Percentiles rank a stretch among this genome's conserved stretches.
Evolutionary conservation across 2,329 filamentous ascomycete species (phyloP).

Genomic region (Emmonsiellopsis sp.): DNA sequence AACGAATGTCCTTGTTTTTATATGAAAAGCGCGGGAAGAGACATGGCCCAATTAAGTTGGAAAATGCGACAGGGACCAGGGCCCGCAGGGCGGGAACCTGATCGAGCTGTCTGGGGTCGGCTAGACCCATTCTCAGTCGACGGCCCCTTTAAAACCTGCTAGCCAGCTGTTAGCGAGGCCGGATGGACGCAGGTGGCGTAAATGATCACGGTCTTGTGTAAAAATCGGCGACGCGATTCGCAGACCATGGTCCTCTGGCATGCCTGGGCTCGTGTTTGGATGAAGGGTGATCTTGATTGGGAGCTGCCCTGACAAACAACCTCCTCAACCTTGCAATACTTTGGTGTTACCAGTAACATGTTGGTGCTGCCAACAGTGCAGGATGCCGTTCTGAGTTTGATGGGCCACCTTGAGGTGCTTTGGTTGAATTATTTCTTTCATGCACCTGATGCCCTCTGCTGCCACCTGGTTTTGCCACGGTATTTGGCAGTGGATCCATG

Average conservation of each 20-base stretch:
- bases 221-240: background rate
- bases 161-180: background rate
- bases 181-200: background rate
- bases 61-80: background rate
- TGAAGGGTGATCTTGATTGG: background rate
- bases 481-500: background rate
- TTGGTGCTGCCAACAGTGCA: too few relatives aligned
- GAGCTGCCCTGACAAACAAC: too few relatives aligned
- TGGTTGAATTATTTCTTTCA: too few relatives aligned
- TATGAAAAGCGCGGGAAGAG: background rate
- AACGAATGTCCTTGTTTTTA: background rate
- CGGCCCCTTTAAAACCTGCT: background rate
- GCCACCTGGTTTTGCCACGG: background rate
- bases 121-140: background rate
- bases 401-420: too few relatives aligned
- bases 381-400: too few relatives aligned
- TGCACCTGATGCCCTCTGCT: background rate
- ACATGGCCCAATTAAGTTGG: background rate
- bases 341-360: too few relatives aligned
- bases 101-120: background rate
- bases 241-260: background rate
- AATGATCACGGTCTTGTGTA: background rate
- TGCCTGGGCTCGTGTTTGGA: background rate
- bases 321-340: too few relatives aligned
- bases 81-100: background rate